Evolutionary conservation across 352 stramenopile genomes (phyloP), one percentile per base, ranked within the genome.

Genomic region (Pythium oligandrum): DNA sequence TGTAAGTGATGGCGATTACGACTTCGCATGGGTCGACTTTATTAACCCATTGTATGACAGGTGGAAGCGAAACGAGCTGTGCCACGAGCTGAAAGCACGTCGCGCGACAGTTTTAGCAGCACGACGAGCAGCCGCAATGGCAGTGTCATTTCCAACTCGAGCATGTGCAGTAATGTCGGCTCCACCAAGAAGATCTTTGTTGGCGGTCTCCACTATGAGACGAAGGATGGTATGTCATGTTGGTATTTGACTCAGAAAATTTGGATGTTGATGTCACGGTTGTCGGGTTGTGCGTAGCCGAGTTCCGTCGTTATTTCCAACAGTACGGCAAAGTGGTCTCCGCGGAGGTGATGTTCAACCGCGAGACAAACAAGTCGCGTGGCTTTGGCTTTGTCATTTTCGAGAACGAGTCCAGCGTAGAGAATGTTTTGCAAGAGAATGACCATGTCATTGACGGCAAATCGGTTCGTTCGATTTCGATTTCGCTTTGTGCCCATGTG

Each of bases 311-410:
- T 57, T 97, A 97, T 71, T 97, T 97, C 75, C 70, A 86, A 59
- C 85, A 96, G 61, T 97, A 90, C 51, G 90, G 90, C 50, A 95
- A 95, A 51, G 89, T 97, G n/a, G 71, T 96, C 53, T 96, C 83
- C 4, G 88, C 87, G 38, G 90, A 97, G 66, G 90, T 97, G 34
- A 97, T 97, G 90, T 97, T 97, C 70, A 97, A 97, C 55, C 80
- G 90, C 38, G 90, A 97, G 61, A 97, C 90, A 26, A 96, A 97
- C 82, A 97, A 97, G 59, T 96, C 86, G 31, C 71, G 90, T 44
- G 90, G 90, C 55, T 97, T 97, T 73, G 90, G 90, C 4, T 97
- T 97, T 70, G 90, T 97, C 44, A 91, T 97, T 54, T 97, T 97
- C 57, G 90, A 97, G 59, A 87, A 58, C 26, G 86, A 96, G 54